Conservation (phyloP, 2,329 filamentous ascomycete genomes). For the Fonsecaea nubica region DNA sequence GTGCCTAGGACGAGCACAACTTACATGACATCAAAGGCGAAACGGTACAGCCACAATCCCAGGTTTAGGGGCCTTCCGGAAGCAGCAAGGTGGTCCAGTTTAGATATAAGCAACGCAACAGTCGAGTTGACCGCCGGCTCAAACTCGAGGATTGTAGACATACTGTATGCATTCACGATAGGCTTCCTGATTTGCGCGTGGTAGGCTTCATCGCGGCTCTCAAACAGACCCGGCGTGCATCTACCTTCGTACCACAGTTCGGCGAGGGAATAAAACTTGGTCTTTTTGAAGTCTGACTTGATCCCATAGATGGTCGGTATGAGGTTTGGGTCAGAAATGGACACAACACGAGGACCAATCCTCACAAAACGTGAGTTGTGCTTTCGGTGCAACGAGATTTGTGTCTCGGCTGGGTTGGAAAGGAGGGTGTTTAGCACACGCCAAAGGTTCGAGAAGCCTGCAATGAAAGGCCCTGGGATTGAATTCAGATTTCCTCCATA, state of each 20-base stretch:
- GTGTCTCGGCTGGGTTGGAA: slow-evolving; percentile 69
- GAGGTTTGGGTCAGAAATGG: slow-evolving; percentile 74
- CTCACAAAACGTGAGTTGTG: slow-evolving; percentile 73
- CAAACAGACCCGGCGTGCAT: slow-evolving; percentile 60
- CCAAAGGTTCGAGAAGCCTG: slow-evolving; percentile 75
- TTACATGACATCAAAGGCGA: slow-evolving; percentile 37
- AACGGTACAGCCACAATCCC: slow-evolving; percentile 32
- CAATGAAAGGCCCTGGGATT: slow-evolving; percentile 74
- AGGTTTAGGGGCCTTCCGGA: slow-evolving; percentile 23
- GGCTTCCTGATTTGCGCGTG: slow-evolving; percentile 75
- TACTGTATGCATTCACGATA: slow-evolving; percentile 72
- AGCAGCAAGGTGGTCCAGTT: slow-evolving; percentile 61
- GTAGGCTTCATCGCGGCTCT: slow-evolving; percentile 73
- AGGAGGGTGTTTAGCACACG: slow-evolving; percentile 71
- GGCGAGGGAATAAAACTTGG: slow-evolving; percentile 45
- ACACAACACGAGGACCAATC: slow-evolving; percentile 74
- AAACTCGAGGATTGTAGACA: slow-evolving; percentile 33
- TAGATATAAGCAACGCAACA: slow-evolving; percentile 70
- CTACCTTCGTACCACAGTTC: slow-evolving; percentile 40
- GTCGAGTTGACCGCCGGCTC: slow-evolving; percentile 81
- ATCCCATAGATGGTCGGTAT: slow-evolving; percentile 79
- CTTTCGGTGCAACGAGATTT: slow-evolving; percentile 71
- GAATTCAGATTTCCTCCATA: slow-evolving; percentile 33
- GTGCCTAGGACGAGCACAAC: slow-evolving; percentile 6
- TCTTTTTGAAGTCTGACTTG: slow-evolving; percentile 81